Evolutionary conservation across 1,139 yeast genomes (phyloP), one percentile per base, ranked within the genome.

Genomic region (Sugiyamaella grinbergsii): DNA sequence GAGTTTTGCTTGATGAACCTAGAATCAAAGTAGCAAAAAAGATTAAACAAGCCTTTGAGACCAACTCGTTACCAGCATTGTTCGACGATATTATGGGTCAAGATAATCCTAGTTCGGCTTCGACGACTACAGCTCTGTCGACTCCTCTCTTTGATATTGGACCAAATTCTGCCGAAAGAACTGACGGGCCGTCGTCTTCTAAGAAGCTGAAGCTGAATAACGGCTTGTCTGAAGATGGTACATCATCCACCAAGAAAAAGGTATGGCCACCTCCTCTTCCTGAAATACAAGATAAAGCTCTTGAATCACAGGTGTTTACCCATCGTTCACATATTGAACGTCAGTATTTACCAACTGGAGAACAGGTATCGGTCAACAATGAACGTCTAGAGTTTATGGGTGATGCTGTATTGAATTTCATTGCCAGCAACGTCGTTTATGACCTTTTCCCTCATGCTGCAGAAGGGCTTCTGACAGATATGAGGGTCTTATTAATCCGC

Each of bases 331-430:
- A 84, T 23, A 80, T 81, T 55, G 80, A 79, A 55, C 79, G 81
- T 57, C 68, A 79, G 11, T 81, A 81, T 60, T 67, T 85, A 47
- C 72, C 79, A 8, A 79, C 76, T 47, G 69, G 73, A 1, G 93
- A 85, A 56, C 73, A 80, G 51, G 72, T 85, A 22, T 73, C 77
- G 43, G 71, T 82, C 2, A 93, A 90, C 63, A 90, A 93, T 67
- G 98, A 94, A 72, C 76, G 98, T 49, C 74, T 93, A 34, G 99
- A 94, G 69, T 94, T 90, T 64, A 71, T 90, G 39, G 99, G 99
- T 18, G 99, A 94, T 69, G 83, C 98, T 0, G 80, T 90, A 16
- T 72, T 93, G 57, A 88, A 90, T 63, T 80, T 80, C 54, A 73
- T 85, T 41, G 82, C 87, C 45, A 85, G 97, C 0, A 72, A 80